These are phyloP conservation scores for Stemphylium beticola DNA, from an alignment of 2,329 filamentous ascomycete genomes.

Conservation along the genomic window DNA sequence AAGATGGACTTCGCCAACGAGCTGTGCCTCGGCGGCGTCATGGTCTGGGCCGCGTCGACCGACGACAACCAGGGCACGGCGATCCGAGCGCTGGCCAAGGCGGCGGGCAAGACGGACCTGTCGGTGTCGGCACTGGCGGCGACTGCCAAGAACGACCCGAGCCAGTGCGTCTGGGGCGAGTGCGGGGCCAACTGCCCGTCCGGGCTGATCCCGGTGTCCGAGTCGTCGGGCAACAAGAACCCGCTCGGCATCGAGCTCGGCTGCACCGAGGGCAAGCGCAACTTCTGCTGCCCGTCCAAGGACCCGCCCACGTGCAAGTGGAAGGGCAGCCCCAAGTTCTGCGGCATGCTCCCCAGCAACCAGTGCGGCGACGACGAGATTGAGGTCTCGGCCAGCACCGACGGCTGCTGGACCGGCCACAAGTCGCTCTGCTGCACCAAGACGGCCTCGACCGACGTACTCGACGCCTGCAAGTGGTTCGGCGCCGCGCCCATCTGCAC, in stretches of 20 bases:
- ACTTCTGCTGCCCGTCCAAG: conserved; percentile 4
- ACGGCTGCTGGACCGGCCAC: conserved; percentile 3
- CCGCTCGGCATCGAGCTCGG: conserved; percentile 1
- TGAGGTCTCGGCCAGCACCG: neutral
- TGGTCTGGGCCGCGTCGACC: conserved; percentile 31
- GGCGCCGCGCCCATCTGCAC: conserved; percentile 3
- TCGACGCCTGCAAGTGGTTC: conserved; percentile 4
- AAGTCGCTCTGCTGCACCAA: conserved; percentile 3
- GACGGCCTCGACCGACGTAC: neutral
- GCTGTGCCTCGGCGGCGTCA: conserved; percentile 34
- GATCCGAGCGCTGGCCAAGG: neutral
- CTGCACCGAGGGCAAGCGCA: conserved; percentile 2
- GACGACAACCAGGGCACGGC: conserved; percentile 3
- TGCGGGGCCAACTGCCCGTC: conserved; percentile 4
- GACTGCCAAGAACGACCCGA: neutral
- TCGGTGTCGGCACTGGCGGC: neutral
- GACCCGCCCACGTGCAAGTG: conserved; percentile 1
- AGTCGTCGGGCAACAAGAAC: conserved; percentile 4
- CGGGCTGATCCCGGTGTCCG: neutral
- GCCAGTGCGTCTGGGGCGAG: conserved; percentile 2
- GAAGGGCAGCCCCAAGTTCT: conserved; percentile 3
- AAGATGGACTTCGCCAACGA: conserved; percentile 43
- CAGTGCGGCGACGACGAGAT: neutral
- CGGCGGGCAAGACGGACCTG: neutral
- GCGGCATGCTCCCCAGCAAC: neutral